Conservation (phyloP, 164 flowering plant species). For the Pachysandra terminalis region DNA sequence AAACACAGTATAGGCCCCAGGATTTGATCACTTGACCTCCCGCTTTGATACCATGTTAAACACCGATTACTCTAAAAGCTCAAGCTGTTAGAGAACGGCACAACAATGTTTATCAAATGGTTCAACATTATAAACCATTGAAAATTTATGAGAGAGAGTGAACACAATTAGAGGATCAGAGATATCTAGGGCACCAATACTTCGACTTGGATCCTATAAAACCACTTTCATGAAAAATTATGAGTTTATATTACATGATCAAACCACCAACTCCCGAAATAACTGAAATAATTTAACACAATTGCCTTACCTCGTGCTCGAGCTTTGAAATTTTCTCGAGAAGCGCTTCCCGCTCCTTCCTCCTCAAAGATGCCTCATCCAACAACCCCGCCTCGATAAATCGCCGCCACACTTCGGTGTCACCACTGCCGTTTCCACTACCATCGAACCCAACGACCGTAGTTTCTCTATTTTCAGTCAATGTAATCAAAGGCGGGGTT, state of each 20-base stretch:
- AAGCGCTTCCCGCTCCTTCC: constrained; percentile 61
- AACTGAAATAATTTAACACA: neutral
- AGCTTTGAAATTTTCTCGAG: constrained; percentile 48
- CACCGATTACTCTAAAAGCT: too few species aligned
- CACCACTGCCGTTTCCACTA: constrained; percentile 16
- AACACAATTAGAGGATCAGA: too few species aligned
- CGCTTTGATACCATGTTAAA: too few species aligned
- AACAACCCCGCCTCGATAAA: constrained; percentile 76
- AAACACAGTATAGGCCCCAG: too few species aligned
- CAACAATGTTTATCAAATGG: too few species aligned
- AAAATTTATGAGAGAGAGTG: too few species aligned
- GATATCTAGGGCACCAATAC: too few species aligned
- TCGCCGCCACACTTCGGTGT: constrained; percentile 67
- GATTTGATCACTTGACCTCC: too few species aligned
- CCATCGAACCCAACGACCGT: constrained; percentile 11
- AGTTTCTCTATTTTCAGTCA: constrained; percentile 30
- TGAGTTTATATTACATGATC: neutral
- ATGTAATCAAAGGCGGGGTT: constrained; percentile 41
- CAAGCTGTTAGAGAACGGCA: too few species aligned
- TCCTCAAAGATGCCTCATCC: constrained; percentile 58
- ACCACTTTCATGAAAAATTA: too few species aligned
- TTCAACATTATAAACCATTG: too few species aligned
- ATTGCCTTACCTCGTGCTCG: constrained; percentile 59
- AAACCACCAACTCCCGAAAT: neutral
- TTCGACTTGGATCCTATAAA: too few species aligned